phyloP scores from a whole-genome alignment of 2,329 filamentous ascomycete genomes.

The Sordariomycetes sp. region DNA sequence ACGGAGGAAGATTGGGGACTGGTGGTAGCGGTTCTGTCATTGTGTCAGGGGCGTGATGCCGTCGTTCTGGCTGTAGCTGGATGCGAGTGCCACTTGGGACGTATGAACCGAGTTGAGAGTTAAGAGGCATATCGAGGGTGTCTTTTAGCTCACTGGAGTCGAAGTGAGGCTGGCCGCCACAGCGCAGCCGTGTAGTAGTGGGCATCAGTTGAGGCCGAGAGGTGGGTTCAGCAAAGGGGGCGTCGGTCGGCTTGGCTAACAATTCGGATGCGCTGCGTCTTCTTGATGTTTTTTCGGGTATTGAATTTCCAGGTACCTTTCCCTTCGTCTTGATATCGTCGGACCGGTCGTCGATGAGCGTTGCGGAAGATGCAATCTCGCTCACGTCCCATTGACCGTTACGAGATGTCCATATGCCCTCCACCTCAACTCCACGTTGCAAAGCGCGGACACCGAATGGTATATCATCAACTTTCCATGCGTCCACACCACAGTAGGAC shows the following conservation, averaged over 20 bases:
- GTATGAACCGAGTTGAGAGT: background rate
- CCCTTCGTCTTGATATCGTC: background rate
- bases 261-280: too few relatives aligned
- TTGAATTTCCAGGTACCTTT: too few relatives aligned
- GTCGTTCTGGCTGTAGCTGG: background rate
- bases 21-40: background rate
- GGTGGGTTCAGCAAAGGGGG: too few relatives aligned
- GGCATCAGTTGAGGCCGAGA: background rate
- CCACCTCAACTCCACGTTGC: conserved; percentile 72
- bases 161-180: background rate
- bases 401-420: conserved; percentile 71
- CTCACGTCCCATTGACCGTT: conserved; percentile 28
- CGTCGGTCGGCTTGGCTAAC: too few relatives aligned
- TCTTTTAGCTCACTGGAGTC: background rate
- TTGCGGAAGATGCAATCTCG: conserved; percentile 13
- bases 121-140: background rate
- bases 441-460: conserved; percentile 84
- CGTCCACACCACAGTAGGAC: conserved; percentile 41
- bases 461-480: conserved; percentile 43
- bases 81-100: conserved; percentile 1
- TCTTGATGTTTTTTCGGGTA: too few relatives aligned
- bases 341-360: conserved; percentile 8
- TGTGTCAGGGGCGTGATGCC: background rate
- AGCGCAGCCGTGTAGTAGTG: background rate
- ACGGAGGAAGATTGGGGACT: too few relatives aligned